A percentile compares a stretch with the other conserved stretches of the same genome.
phyloP scores from a whole-genome alignment of 83 land plant genomes.

The Picea abies region DNA sequence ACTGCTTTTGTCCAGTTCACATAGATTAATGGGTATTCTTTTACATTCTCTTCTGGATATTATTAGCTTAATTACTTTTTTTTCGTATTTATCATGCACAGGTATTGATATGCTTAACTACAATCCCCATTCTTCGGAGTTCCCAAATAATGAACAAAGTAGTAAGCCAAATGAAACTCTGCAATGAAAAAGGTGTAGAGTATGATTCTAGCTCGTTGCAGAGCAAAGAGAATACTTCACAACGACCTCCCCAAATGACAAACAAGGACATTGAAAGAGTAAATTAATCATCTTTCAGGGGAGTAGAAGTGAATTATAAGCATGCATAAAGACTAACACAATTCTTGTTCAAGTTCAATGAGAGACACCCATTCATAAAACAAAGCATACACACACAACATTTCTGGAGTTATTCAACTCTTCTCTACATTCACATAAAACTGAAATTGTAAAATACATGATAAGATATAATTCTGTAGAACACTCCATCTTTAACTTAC shows the following conservation, averaged over 20 bases:
- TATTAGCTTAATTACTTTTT: too few relatives aligned
- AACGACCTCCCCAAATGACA: not conserved
- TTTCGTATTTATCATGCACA: not conserved
- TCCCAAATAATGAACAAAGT: not conserved
- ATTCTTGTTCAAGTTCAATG: too few relatives aligned
- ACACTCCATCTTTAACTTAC: too few relatives aligned
- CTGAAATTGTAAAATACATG: too few relatives aligned
- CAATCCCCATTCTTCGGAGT: not conserved
- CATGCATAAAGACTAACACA: not conserved
- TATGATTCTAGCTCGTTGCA: not conserved
- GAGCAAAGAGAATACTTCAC: not conserved
- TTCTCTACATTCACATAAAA: too few relatives aligned
- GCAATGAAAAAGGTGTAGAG: not conserved
- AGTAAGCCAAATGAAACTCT: not conserved
- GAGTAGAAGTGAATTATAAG: not conserved
- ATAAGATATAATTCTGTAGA: too few relatives aligned
- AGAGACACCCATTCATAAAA: too few relatives aligned
- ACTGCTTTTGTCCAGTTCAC: too few relatives aligned
- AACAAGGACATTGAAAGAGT: not conserved
- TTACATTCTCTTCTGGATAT: too few relatives aligned
- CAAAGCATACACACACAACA: too few relatives aligned
- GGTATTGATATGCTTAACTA: not conserved
- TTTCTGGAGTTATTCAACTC: too few relatives aligned
- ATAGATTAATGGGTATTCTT: too few relatives aligned
- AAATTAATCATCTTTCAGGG: not conserved